Conservation (phyloP, 192 early-diverging fungal species). For the Rhizoclosmatium sp. region DNA sequence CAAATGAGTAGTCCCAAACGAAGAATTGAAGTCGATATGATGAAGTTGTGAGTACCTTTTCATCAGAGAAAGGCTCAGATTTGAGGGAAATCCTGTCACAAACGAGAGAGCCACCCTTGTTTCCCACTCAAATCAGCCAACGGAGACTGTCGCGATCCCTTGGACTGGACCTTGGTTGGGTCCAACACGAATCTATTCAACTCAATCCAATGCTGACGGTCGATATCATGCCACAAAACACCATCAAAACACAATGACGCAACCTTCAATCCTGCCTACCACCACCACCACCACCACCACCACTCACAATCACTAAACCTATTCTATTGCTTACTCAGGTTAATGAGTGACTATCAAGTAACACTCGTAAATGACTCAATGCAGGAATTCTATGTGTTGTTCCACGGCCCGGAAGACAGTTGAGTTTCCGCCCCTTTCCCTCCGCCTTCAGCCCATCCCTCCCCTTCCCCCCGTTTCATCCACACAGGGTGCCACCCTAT, state of each 20-base stretch:
- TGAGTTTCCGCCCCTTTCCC: conserved; percentile 28
- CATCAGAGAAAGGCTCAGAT: background rate
- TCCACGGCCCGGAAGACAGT: conserved; percentile 95
- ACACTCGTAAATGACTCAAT: conserved; percentile 98
- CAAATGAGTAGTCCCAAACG: conserved; percentile 31
- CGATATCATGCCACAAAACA: background rate
- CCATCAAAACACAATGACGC: too few species aligned
- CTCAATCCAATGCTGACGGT: too few species aligned
- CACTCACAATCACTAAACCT: background rate
- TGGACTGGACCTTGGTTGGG: too few species aligned
- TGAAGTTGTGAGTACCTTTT: conserved; percentile 79
- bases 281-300: background rate
- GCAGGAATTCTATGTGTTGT: conserved; percentile 97
- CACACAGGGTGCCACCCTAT: too few species aligned
- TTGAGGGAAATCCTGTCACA: background rate
- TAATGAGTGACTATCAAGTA: conserved; percentile 99
- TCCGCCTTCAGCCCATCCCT: background rate
- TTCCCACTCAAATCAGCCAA: too few species aligned
- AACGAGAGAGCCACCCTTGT: too few species aligned
- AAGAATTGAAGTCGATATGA: conserved; percentile 50
- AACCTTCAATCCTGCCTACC: too few species aligned
- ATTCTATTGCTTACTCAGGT: conserved; percentile 57
- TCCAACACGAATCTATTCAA: too few species aligned
- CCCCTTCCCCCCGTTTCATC: too few species aligned
- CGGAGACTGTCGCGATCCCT: too few species aligned